phyloP scores from a whole-genome alignment of 2,329 filamentous ascomycete genomes.

The Canariomyces notabilis region DNA sequence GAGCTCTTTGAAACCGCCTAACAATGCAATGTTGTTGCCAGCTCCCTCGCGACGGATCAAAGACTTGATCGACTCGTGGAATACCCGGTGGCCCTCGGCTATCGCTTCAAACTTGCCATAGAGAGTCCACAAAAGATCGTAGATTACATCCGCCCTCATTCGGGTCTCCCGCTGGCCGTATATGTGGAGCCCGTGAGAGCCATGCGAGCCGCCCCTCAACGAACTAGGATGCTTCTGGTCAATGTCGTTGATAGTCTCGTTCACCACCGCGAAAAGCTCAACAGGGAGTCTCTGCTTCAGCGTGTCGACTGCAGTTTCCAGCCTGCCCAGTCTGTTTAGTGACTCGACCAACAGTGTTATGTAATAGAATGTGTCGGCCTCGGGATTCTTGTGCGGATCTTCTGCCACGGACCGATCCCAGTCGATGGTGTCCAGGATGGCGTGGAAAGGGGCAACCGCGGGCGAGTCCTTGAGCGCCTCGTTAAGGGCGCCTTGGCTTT shows the following conservation, averaged over 20 bases:
- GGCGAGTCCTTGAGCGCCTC: constrained; percentile 42
- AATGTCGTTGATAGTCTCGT: constrained; percentile 90
- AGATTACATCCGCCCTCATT: constrained; percentile 76
- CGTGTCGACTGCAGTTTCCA: constrained; percentile 81
- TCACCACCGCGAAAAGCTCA: constrained; percentile 88
- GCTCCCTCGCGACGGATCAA: constrained; percentile 77
- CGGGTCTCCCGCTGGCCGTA: constrained; percentile 67
- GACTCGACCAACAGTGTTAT: constrained; percentile 83
- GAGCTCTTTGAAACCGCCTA: constrained; percentile 88
- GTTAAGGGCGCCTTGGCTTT: constrained; percentile 48
- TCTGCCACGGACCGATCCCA: constrained; percentile 63
- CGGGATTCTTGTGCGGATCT: constrained; percentile 87
- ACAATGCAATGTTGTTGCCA: constrained; percentile 59
- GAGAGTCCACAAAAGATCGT: constrained; percentile 84
- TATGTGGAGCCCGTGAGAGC: constrained; percentile 54
- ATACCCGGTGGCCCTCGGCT: constrained; percentile 86
- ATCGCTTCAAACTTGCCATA: constrained; percentile 98
- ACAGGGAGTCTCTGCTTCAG: constrained; percentile 91
- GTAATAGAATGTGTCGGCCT: constrained; percentile 93
- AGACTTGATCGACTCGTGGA: constrained; percentile 86
- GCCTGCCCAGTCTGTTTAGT: constrained; percentile 78
- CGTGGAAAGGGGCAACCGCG: constrained; percentile 50
- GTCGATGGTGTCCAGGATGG: constrained; percentile 57
- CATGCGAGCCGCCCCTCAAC: constrained; percentile 52
- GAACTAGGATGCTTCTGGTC: constrained; percentile 88